Base-by-base conservation (phyloP, 2,329 filamentous ascomycete genomes). In the Emericellopsis cladophorae region DNA sequence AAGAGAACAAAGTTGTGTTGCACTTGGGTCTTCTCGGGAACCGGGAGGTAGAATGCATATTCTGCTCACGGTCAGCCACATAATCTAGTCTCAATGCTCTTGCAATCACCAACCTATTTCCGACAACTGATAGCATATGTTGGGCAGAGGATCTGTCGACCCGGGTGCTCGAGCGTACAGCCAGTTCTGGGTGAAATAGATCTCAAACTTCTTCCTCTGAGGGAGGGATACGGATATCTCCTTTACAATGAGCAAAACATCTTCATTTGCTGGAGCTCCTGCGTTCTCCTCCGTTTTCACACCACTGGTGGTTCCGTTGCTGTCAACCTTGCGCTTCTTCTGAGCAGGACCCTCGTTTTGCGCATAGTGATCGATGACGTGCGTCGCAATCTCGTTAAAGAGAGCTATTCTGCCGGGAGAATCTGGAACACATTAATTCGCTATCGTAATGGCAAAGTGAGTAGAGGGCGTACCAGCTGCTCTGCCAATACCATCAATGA, bases 201-300 rank as follows among this genome's bases (percentile, higher is more conserved):
- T 55, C 47, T 77, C 74, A 48, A 76, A 76, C 57, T 82, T 84
- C 59, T 83, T 84, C 46, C 79, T 67, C 59, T 79, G 75, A 0
- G 79, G 79, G 4, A 81, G 67, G 1, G 76, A 73, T n/a, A 82
- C 66, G 0, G 77, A 82, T 16, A 83, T 76, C 36, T 81, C 79
- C 55, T 77, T 79, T 44, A 82, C 65, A 46, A 73, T 72, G 15
- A 81, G 61, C 22, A 80, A 56, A 0, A 80, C 58, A 7, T 64
- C 50, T 48, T 80, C 75, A 6, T 63, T 58, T 2, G 62, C 61
- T 29, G 37, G 21, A 29, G 4, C 37, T 15, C 37, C 37, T 15
- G 23, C 15, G 7, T 15, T 31, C 7, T 26, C 37, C 15, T 39
- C 53, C 34, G 53, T 54, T 29, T 53, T 62, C 26, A 60, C 57